Evolutionary conservation across 495 filamentous ascomycete genomes (phyloP).

Genomic region (Evernia prunastri): DNA sequence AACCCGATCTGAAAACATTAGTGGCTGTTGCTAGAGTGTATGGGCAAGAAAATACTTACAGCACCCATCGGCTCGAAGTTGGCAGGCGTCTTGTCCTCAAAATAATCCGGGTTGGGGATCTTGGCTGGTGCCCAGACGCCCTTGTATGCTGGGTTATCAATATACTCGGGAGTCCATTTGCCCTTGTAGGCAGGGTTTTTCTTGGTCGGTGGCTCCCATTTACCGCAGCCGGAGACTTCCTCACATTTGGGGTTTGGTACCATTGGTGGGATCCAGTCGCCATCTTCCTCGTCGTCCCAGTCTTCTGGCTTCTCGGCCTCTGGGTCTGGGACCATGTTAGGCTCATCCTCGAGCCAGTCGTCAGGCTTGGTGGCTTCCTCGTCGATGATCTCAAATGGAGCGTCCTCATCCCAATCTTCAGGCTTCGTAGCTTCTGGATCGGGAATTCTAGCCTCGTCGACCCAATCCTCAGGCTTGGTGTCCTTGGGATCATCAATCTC

Average conservation of each 20-base stretch:
- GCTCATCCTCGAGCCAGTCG: slow-evolving; percentile 95
- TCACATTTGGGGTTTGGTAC: slow-evolving; percentile 94
- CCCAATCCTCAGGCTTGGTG: slow-evolving; percentile 91
- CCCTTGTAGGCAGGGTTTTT: slow-evolving; percentile 98
- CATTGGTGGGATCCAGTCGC: slow-evolving; percentile 93
- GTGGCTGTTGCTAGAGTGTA: slow-evolving; percentile 23
- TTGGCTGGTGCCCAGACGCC: slow-evolving; percentile 89
- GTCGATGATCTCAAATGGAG: slow-evolving; percentile 90
- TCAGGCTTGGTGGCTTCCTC: slow-evolving; percentile 86
- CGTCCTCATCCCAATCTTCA: slow-evolving; percentile 98
- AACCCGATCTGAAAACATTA: slow-evolving; percentile 68
- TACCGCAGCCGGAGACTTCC: slow-evolving; percentile 88
- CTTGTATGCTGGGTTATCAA: slow-evolving; percentile 99
- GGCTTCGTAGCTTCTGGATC: slow-evolving; percentile 95
- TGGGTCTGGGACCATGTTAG: slow-evolving; percentile 79
- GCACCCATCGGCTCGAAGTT: slow-evolving; percentile 98
- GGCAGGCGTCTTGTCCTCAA: slow-evolving; percentile 92
- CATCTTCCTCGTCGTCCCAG: slow-evolving; percentile 99
- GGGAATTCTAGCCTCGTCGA: slow-evolving; percentile 81
- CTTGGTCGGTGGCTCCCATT: slow-evolving; percentile 87
- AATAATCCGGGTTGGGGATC: slow-evolving; percentile 96
- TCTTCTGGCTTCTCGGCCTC: slow-evolving; percentile 98
- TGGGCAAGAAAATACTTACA: slow-evolving; percentile 48
- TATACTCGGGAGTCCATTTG: slow-evolving; percentile 89
- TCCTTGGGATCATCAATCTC: slow-evolving; percentile 98